Evolutionary conservation across 2,329 filamentous ascomycete genomes (phyloP).

Genomic region (Zasmidium angulare): DNA sequence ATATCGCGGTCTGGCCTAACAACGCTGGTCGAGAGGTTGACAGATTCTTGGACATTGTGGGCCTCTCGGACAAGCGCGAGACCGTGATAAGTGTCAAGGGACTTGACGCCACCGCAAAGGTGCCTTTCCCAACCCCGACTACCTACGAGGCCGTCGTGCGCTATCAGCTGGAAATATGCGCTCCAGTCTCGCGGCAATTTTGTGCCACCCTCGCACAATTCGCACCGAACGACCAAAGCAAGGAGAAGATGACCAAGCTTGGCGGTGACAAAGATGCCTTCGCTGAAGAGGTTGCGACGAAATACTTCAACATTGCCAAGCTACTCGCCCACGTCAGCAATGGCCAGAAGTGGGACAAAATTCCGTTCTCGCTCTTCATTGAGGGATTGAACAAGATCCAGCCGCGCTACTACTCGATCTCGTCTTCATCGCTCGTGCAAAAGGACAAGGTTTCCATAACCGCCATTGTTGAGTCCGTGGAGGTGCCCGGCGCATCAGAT

Average conservation of each 20-base stretch:
- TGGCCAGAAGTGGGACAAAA: conserved; percentile 73
- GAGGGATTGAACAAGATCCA: conserved; percentile 94
- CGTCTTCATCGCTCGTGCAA: conserved; percentile 90
- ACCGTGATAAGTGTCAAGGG: conserved; percentile 85
- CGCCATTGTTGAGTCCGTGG: conserved; percentile 83
- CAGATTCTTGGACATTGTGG: conserved; percentile 78
- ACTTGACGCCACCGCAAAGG: conserved; percentile 91
- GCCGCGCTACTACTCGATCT: conserved; percentile 98
- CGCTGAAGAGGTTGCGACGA: conserved; percentile 75
- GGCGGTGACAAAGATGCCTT: conserved; percentile 96
- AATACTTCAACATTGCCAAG: conserved; percentile 87
- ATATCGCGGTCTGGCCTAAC: conserved; percentile 95
- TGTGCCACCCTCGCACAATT: conserved; percentile 84
- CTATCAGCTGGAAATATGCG: conserved; percentile 96
- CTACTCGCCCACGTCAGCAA: conserved; percentile 72
- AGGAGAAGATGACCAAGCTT: conserved; percentile 83
- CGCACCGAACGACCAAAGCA: conserved; percentile 78
- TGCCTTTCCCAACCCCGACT: conserved; percentile 94
- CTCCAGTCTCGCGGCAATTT: conserved; percentile 94
- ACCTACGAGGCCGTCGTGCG: conserved; percentile 91
- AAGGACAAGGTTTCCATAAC: conserved; percentile 95
- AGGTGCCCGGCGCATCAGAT: conserved; percentile 72
- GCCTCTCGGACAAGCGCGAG: conserved; percentile 73
- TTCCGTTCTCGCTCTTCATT: conserved; percentile 93
- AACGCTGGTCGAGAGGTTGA: conserved; percentile 93